These are phyloP conservation scores for Plicaturopsis crispa DNA, from an alignment of 768 basidiomycete genomes.

Conservation along the genomic window DNA sequence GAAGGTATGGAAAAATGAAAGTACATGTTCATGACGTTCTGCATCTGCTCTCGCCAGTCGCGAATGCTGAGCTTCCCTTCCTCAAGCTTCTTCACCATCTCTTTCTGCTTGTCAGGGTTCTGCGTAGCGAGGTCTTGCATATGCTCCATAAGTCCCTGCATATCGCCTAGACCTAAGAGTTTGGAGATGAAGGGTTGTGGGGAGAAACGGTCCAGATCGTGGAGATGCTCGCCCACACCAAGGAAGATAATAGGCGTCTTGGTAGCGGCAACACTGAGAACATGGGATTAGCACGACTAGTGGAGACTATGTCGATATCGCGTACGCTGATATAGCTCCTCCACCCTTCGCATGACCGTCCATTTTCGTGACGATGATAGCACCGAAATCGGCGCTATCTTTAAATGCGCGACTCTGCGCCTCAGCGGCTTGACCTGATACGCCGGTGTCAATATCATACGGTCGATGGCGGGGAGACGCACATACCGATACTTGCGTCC, in stretches of 20 bases:
- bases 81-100: constrained; percentile 95
- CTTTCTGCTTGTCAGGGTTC: constrained; percentile 95
- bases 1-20: constrained; percentile 4
- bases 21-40: constrained; percentile 96
- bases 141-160: constrained; percentile 96
- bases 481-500: constrained; percentile 89
- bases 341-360: constrained; percentile 99
- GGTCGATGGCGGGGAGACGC: neutral
- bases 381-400: constrained; percentile 94
- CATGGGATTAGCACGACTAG: constrained; percentile 8
- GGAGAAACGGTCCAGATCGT: constrained; percentile 92
- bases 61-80: constrained; percentile 95
- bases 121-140: constrained; percentile 94
- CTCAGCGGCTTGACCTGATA: constrained; percentile 90
- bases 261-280: constrained; percentile 86
- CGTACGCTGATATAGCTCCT: constrained; percentile 97
- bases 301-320: constrained; percentile 8
- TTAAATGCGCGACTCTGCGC: constrained; percentile 96
- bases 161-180: constrained; percentile 89
- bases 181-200: constrained; percentile 98
- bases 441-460: neutral
- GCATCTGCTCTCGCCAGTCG: constrained; percentile 97
- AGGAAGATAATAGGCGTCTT: constrained; percentile 99
- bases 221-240: constrained; percentile 95
- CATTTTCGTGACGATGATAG: constrained; percentile 99